Percentiles rank a stretch among this genome's conserved stretches.
Conservation (phyloP, 257 asterid genomes). For the Lavandula angustifolia region DNA sequence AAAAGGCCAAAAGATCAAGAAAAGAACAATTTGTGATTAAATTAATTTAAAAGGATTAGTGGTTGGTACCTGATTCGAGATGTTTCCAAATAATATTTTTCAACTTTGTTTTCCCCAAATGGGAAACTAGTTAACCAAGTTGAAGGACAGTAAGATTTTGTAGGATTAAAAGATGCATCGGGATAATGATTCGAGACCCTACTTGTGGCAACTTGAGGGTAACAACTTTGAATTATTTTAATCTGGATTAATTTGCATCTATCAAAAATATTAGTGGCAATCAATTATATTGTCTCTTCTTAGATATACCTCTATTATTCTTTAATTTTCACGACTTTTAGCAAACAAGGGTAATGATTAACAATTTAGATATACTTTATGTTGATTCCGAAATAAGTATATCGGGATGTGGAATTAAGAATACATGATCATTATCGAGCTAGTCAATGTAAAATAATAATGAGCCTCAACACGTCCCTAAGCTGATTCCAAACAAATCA, state of each 20-base stretch:
- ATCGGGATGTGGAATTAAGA: no score
- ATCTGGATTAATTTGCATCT: slow-evolving; percentile 15
- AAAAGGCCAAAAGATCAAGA: slow-evolving; percentile 38
- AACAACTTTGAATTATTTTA: slow-evolving; percentile 28
- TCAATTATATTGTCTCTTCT: slow-evolving; percentile 25
- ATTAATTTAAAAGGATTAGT: slow-evolving; percentile 32
- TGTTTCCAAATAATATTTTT: slow-evolving; percentile 5
- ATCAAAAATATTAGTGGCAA: slow-evolving; percentile 14
- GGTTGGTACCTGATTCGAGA: slow-evolving; percentile 24
- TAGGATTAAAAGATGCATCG: slow-evolving; percentile 14
- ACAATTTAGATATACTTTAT: background rate
- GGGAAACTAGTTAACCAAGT: slow-evolving; percentile 43
- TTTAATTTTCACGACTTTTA: background rate
- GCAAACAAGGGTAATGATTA: background rate
- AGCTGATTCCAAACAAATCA: no score
- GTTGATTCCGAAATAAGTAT: no score
- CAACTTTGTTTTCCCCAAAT: slow-evolving; percentile 35
- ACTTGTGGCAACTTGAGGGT: slow-evolving; percentile 34
- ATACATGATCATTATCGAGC: no score
- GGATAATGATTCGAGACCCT: slow-evolving; percentile 42
- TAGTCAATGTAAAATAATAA: no score
- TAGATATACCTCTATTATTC: slow-evolving; percentile 3
- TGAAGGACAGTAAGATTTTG: slow-evolving; percentile 4
- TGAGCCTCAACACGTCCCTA: no score
- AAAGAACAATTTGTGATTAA: slow-evolving; percentile 28